Base-by-base conservation (phyloP, 1,284 basidiomycete species). In the Irpex sp. region DNA sequence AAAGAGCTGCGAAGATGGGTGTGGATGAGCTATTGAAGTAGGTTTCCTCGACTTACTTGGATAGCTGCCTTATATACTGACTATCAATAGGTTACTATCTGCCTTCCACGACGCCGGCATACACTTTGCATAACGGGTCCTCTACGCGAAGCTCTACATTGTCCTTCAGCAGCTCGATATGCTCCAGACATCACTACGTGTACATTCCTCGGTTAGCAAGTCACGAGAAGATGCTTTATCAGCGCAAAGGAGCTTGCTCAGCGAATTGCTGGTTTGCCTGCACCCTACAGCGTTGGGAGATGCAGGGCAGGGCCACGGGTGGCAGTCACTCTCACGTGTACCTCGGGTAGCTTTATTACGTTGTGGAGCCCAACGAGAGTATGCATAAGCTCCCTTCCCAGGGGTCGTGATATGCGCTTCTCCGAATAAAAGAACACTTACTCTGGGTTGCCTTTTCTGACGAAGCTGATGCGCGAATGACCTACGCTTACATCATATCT, bases 91-190 rank as follows among this genome's bases (percentile, higher is more conserved):
- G 72, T 72, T 92, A 3, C 75, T 92, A 13, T 82, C 86, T n/a
- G 86, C 89, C 3, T 95, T 95, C 75, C 93, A 95, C 73, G 88
- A 92, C 67, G 83, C 83, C 59, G 91, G 92, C 36, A 87, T 95
- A 59, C 93, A 94, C 74, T 94, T 94, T 69, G 88, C 88, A 59
- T 92, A 54, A 61, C n/a, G 13, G 4, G 39, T 46, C n/a, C 39
- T n/a, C 13, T 46, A 6, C 31, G 31, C 31, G 31, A 33, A 33
- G 31, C 31, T 33, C 31, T 33, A 33, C 31, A 33, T 33, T 33
- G 31, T 6, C 31, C 31, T 33, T 33, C n/a, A 46, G 39, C 39
- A n/a, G n/a, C 39, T 46, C 39, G n/a, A 46, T n/a, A 46, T 46
- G 39, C 39, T 46, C 31, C 31, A 33, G 31, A 33, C 31, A 33